Base-by-base conservation (phyloP, 129 eudicot species). In the Silybum marianum region DNA sequence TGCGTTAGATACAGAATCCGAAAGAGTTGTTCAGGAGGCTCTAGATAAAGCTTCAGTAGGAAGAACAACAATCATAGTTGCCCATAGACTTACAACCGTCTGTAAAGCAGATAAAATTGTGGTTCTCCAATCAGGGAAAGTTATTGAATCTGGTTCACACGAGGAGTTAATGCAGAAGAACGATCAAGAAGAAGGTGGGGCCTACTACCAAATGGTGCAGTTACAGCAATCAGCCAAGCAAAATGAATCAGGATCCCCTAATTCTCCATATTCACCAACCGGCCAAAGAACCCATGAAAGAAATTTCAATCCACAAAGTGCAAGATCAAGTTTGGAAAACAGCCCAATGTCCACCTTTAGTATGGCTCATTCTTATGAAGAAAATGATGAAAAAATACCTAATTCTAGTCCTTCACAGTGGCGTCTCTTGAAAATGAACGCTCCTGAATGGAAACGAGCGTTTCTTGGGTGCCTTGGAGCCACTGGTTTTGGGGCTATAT, bases 1-100 rank as follows among this genome's bases (percentile, higher is more conserved):
- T 86, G 97, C 97, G 34, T 80, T 93, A 40, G 97, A 93, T 78
- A 84, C 93, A 30, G 89, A 93, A 83, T 93, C 97, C 0, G 97
- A 93, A 83, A 84, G 85, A 77, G 46, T 87, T 34, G 97, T 93
- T 69, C 97, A 90, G 44, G 92, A 87, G 21, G 96, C 97, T 26
- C 81, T 90, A 39, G 95, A 93, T 76, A 84, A 90, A n/a, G 97
- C 93, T 81, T 89, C 96, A 14, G 85, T 19, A 10, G 97, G 97
- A 81, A 86, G 93, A 73, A 93, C 98, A 36, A 90, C 98, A 1
- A 80, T 93, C 8, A 86, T 90, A 65, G 82, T 93, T 13, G 98
- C 98, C 16, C 98, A 90, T 90, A 90, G 93, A 1, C 89, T 93
- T 42, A 82, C 92, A 26, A 93, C 98, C 18, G 88, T 93, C 73